Evolutionary conservation across 129 eudicot species (phyloP).

Genomic region (Tagetes erecta): DNA sequence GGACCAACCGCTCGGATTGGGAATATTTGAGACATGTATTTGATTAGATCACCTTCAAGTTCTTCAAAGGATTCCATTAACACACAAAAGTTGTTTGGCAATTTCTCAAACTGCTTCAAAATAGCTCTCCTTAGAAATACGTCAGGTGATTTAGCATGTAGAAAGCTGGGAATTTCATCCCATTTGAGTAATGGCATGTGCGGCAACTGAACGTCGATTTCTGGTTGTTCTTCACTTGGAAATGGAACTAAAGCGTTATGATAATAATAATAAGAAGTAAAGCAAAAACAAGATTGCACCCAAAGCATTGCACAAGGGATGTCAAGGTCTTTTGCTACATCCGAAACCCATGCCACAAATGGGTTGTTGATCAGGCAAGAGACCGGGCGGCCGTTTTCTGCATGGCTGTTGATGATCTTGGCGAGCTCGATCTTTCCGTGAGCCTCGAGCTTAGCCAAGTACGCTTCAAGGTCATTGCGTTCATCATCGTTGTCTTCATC

Average conservation of each 20-base stretch:
- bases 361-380: constrained; percentile 64
- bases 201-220: constrained; percentile 63
- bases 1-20: constrained; percentile 73
- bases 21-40: constrained; percentile 44
- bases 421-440: constrained; percentile 44
- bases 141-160: constrained; percentile 60
- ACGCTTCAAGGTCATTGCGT: constrained; percentile 28
- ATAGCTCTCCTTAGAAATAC: constrained; percentile 35
- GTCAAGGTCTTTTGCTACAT: constrained; percentile 49
- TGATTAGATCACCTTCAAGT: constrained; percentile 55
- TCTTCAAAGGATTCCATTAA: constrained; percentile 71
- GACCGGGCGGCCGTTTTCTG: constrained; percentile 51
- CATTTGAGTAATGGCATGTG: constrained; percentile 60
- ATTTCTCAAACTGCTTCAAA: constrained; percentile 53
- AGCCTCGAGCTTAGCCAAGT: constrained; percentile 46
- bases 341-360: constrained; percentile 73
- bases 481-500: constrained; percentile 30
- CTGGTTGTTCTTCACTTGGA: constrained; percentile 50
- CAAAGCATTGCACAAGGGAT: constrained; percentile 73
- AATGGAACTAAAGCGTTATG: constrained; percentile 38
- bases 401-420: constrained; percentile 33
- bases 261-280: constrained; percentile 63
- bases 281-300: constrained; percentile 78
- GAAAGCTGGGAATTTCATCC: constrained; percentile 74
- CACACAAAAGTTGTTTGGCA: constrained; percentile 58